These are phyloP conservation scores for Trichophyton simii DNA, from an alignment of 2,329 filamentous ascomycete genomes.

Conservation along the genomic window DNA sequence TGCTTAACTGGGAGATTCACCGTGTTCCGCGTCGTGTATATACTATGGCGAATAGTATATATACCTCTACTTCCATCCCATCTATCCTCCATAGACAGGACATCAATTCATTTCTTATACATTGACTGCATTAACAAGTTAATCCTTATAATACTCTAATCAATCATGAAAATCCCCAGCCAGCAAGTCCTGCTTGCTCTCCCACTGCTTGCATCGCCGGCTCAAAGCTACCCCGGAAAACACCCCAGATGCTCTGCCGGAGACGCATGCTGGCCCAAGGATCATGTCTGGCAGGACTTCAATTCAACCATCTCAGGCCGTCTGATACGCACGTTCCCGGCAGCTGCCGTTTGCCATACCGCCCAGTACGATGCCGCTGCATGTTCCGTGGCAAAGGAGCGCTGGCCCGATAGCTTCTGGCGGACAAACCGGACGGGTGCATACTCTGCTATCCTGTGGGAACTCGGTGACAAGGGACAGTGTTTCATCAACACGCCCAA, in stretches of 20 bases:
- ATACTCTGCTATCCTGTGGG: slow-evolving; percentile 21
- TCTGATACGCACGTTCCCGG: slow-evolving; percentile 11
- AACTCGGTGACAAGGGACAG: slow-evolving; percentile 18
- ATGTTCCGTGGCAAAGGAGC: slow-evolving; percentile 12
- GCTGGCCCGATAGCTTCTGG: slow-evolving; percentile 15
- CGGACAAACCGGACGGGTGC: slow-evolving; percentile 18
- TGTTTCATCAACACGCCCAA: slow-evolving; percentile 19
- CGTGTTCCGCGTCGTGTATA: background rate
- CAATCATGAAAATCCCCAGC: slow-evolving; percentile 1
- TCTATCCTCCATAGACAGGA: background rate
- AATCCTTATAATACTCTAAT: background rate
- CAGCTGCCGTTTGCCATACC: slow-evolving; percentile 13
- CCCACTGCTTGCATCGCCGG: background rate
- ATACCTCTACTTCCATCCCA: background rate
- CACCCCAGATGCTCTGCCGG: slow-evolving; percentile 12
- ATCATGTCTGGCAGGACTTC: slow-evolving; percentile 10
- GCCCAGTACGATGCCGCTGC: slow-evolving; percentile 11
- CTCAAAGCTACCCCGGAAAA: background rate
- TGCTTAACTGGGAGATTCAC: background rate
- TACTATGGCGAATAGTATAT: background rate
- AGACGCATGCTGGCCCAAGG: slow-evolving; percentile 14
- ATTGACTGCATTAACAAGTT: background rate
- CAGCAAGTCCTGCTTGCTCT: slow-evolving; percentile 1
- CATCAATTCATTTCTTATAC: background rate
- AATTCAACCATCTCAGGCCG: slow-evolving; percentile 13